Conservation (phyloP, 805 yeast genomes). For the Teunomyces atbi region DNA sequence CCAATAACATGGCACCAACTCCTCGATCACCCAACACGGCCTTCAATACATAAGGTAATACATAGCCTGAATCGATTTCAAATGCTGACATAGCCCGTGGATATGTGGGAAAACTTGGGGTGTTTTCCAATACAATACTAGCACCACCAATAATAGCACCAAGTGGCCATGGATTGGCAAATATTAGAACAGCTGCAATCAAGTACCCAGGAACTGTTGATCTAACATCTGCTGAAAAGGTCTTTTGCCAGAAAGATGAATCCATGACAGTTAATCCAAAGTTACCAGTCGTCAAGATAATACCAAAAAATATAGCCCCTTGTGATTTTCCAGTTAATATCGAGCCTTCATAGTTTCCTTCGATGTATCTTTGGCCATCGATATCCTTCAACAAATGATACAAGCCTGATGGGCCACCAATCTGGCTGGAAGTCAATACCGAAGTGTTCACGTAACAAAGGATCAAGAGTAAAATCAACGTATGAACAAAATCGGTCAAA, state of each 20-base stretch:
- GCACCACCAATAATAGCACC: constrained; percentile 37
- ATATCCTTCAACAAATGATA: constrained; percentile 20
- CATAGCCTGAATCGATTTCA: constrained; percentile 31
- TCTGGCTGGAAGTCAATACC: constrained; percentile 21
- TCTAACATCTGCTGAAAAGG: constrained; percentile 33
- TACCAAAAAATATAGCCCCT: constrained; percentile 33
- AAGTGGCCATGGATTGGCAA: constrained; percentile 34
- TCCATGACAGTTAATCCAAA: constrained; percentile 40
- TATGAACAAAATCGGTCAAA: constrained; percentile 38
- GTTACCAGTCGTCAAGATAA: constrained; percentile 35
- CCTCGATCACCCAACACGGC: constrained; percentile 30
- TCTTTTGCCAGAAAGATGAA: constrained; percentile 41
- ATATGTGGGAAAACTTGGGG: constrained; percentile 29
- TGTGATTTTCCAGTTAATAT: constrained; percentile 35
- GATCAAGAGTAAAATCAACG: constrained; percentile 23
- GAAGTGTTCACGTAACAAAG: constrained; percentile 28
- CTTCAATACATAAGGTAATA: constrained; percentile 28
- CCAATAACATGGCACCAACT: constrained; percentile 19
- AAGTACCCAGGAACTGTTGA: constrained; percentile 39
- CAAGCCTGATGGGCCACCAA: constrained; percentile 28
- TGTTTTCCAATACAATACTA: constrained; percentile 25
- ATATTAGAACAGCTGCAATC: constrained; percentile 31
- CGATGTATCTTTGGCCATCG: constrained; percentile 19
- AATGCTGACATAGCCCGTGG: constrained; percentile 28
- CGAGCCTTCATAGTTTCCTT: constrained; percentile 35